Base-by-base conservation (phyloP, 2,329 filamentous ascomycete genomes). In the Sporothrix humicola region DNA sequence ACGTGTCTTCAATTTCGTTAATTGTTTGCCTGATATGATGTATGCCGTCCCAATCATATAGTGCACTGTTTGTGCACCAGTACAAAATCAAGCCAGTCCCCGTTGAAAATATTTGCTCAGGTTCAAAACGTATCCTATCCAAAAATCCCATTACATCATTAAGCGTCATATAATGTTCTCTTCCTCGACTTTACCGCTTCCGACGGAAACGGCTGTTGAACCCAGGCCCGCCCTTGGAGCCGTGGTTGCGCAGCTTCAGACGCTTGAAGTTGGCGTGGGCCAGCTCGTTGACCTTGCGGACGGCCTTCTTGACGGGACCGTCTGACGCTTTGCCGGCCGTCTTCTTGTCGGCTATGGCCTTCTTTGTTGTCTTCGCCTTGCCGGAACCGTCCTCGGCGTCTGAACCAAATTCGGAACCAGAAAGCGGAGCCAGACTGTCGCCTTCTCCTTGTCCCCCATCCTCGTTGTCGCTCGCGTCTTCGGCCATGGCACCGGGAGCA, bases 241-340 rank as follows among this genome's bases (percentile, higher is more conserved):
- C 89, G 2, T 84, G 82, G 77, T 90, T 91, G 77, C 84, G 85
- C 78, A 92, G 81, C 83, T 92, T 92, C 74, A 92, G 80, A 72
- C 88, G 82, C 79, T 89, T 89, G 81, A 91, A 92, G 82, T 92
- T 92, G 75, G 89, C 86, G 77, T 91, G 87, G 15, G 90, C 89
- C 77, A 89, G 80, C 75, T 88, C 88, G 77, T 88, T 90, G 69
- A 92, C 88, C 82, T 91, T 92, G 77, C 85, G 86, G 31, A 82
- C 84, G 6, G 83, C 83, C 79, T 86, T 87, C 79, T 86, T 86
- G 61, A 89, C 83, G 50, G 81, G 80, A 17, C 84, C 84, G 52
- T 83, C 83, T 75, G 83, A 48, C 37, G 37, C 44, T 3, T 52
- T 44, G 23, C 42, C 63, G 17, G 15, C 15, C 3, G 8, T 82